These are phyloP conservation scores for Rhodotorula diobovata DNA, from an alignment of 768 basidiomycete genomes.

Conservation along the genomic window DNA sequence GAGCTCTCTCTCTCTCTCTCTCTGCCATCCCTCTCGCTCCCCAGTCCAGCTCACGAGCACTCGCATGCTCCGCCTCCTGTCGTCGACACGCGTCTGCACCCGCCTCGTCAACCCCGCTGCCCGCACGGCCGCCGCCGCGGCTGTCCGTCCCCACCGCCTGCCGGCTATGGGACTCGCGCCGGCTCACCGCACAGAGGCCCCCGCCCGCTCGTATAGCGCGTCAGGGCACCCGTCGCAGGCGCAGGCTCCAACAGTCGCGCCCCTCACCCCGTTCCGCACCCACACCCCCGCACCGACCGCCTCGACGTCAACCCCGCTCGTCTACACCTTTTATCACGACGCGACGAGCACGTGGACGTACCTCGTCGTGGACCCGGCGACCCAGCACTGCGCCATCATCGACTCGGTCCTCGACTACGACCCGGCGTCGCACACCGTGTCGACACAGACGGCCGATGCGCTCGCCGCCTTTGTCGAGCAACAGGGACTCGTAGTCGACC, in stretches of 20 bases:
- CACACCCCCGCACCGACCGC: slow-evolving; percentile 7
- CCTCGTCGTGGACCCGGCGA: slow-evolving; percentile 38
- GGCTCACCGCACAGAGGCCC: not conserved
- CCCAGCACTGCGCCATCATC: slow-evolving; percentile 35
- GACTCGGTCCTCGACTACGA: slow-evolving; percentile 44
- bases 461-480: slow-evolving; percentile 35
- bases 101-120: too few relatives aligned
- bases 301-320: slow-evolving; percentile 13
- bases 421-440: slow-evolving; percentile 27
- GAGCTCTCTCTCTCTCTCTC: too few relatives aligned
- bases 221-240: not conserved
- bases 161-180: not conserved
- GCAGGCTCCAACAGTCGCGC: too few relatives aligned
- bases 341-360: slow-evolving; percentile 42
- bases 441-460: slow-evolving; percentile 34
- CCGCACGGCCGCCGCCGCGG: too few relatives aligned
- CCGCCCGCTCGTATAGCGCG: too few relatives aligned
- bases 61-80: too few relatives aligned
- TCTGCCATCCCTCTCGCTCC: too few relatives aligned
- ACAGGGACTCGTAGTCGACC: slow-evolving; percentile 23
- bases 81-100: too few relatives aligned
- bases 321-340: slow-evolving; percentile 43
- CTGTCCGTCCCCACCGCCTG: too few relatives aligned
- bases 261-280: slow-evolving; percentile 28
- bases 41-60: too few relatives aligned